A percentile compares a stretch with the other conserved stretches of the same genome.
Evolutionary conservation across 2,329 filamentous ascomycete species (phyloP).

Genomic region (Apiospora phragmitis): DNA sequence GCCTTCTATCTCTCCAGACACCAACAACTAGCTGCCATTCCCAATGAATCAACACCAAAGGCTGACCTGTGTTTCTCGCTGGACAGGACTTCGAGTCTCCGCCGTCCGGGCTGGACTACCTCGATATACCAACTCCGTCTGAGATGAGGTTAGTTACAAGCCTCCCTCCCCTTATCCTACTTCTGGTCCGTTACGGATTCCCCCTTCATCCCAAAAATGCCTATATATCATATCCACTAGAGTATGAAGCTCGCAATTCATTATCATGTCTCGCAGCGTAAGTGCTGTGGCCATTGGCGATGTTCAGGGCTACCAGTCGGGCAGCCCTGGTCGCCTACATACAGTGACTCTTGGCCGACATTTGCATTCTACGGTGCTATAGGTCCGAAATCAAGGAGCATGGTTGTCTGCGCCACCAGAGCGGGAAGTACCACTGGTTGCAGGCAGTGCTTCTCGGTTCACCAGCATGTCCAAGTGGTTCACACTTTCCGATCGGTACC

Average conservation of each 20-base stretch:
- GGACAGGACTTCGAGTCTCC: slow-evolving; percentile 58
- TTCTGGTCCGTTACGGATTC: not conserved
- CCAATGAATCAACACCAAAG: not conserved
- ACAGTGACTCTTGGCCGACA: not conserved
- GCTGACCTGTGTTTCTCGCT: slow-evolving; percentile 16
- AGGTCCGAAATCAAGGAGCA: slow-evolving; percentile 30
- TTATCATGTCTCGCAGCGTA: not conserved
- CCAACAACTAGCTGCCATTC: not conserved
- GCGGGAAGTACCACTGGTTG: slow-evolving; percentile 36
- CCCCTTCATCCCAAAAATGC: not conserved
- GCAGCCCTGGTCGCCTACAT: not conserved
- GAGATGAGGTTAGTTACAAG: slow-evolving; percentile 54
- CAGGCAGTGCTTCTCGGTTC: slow-evolving; percentile 28
- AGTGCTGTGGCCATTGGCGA: not conserved
- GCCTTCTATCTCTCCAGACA: not conserved
- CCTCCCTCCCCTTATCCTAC: not conserved
- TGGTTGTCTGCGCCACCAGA: slow-evolving; percentile 37
- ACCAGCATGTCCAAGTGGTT: slow-evolving; percentile 37
- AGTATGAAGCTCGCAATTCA: not conserved
- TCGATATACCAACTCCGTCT: slow-evolving; percentile 50
- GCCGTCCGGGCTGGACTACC: slow-evolving; percentile 54
- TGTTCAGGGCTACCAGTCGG: not conserved
- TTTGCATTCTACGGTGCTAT: slow-evolving; percentile 15
- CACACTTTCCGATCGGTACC: slow-evolving; percentile 40
- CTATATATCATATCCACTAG: not conserved